phyloP scores from a whole-genome alignment of 495 filamentous ascomycete genomes.

The Peziza echinospora region DNA sequence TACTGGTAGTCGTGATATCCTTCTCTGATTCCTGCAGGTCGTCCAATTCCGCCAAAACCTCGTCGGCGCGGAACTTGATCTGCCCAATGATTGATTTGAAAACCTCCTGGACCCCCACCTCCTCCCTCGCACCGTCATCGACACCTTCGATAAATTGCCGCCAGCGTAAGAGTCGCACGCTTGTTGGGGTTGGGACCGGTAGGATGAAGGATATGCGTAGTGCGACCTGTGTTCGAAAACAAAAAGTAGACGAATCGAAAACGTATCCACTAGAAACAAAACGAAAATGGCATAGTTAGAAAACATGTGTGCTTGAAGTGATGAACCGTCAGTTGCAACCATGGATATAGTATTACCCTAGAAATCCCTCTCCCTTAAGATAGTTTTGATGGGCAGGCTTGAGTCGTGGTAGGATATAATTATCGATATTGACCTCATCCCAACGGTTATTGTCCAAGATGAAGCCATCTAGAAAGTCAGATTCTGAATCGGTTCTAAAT shows the following conservation, averaged over 20 bases:
- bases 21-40: too few species aligned
- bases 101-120: slow-evolving; percentile 9
- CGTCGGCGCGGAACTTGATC: not conserved
- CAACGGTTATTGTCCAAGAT: slow-evolving; percentile 42
- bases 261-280: too few species aligned
- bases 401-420: slow-evolving; percentile 37
- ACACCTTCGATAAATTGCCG: slow-evolving; percentile 6
- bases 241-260: slow-evolving; percentile 37
- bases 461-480: slow-evolving; percentile 50
- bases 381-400: slow-evolving; percentile 25
- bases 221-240: slow-evolving; percentile 54
- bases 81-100: not conserved
- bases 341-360: too few species aligned
- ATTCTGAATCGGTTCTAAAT: too few species aligned
- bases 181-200: slow-evolving; percentile 1
- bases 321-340: too few species aligned
- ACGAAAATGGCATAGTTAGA: too few species aligned
- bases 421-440: slow-evolving; percentile 48
- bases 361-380: slow-evolving; percentile 36
- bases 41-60: not conserved
- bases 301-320: too few species aligned
- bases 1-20: too few species aligned
- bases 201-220: slow-evolving; percentile 27
- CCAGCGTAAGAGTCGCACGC: slow-evolving; percentile 6
- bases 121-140: slow-evolving; percentile 14